Percentiles rank a stretch among this genome's conserved stretches.
Evolutionary conservation across 2,329 filamentous ascomycete species (phyloP).

Genomic region (Beauveria asiatica): DNA sequence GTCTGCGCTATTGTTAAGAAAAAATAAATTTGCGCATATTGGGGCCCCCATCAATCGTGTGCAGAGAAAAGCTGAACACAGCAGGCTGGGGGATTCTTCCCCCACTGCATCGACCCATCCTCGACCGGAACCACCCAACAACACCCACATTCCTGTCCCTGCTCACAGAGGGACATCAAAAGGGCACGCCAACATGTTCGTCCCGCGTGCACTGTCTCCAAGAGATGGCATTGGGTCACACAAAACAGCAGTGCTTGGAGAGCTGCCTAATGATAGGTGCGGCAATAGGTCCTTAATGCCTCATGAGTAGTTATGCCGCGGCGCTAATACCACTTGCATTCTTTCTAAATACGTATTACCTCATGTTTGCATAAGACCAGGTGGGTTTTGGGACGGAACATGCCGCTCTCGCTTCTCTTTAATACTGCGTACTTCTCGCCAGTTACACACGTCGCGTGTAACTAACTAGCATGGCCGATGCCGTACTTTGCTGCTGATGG

Average conservation of each 20-base stretch:
- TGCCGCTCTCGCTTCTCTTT: background rate
- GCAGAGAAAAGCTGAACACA: background rate
- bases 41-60: background rate
- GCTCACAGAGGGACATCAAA: background rate
- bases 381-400: background rate
- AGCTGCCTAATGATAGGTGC: background rate
- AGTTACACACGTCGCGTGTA: background rate
- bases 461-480: background rate
- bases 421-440: too few relatives aligned
- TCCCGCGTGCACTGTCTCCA: background rate
- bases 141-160: constrained; percentile 1
- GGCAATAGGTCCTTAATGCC: background rate
- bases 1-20: background rate
- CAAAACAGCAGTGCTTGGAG: background rate
- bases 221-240: background rate
- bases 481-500: background rate
- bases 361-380: background rate
- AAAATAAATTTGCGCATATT: background rate
- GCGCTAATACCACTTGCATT: background rate
- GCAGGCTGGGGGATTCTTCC: background rate
- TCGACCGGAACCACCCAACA: background rate
- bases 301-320: background rate
- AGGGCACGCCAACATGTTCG: background rate
- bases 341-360: background rate
- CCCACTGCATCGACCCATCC: constrained; percentile 8